phyloP scores from a whole-genome alignment of 1,139 yeast species.

The Scheffersomyces illinoinensis region DNA sequence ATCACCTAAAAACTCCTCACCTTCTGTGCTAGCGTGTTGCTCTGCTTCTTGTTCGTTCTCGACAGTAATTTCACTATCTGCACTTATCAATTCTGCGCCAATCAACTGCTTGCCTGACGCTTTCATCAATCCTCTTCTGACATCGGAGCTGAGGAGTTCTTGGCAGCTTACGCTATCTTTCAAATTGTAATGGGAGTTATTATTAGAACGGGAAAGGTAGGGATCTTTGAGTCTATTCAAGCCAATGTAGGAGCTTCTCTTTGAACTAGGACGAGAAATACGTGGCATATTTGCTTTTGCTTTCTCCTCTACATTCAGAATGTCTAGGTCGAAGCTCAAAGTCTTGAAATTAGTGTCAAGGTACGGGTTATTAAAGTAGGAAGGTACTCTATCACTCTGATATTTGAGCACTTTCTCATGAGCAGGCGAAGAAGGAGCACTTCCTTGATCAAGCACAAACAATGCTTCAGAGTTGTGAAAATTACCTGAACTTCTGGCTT shows the following conservation, averaged over 20 bases:
- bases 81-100: neutral
- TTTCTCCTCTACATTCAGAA: conserved; percentile 2
- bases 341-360: conserved; percentile 5
- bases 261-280: conserved; percentile 28
- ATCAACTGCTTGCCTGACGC: neutral
- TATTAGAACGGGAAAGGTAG: conserved; percentile 19
- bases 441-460: neutral
- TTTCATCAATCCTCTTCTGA: conserved; percentile 2
- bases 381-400: conserved; percentile 26
- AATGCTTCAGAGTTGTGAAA: conserved; percentile 14
- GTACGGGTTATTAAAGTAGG: conserved; percentile 29
- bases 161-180: conserved; percentile 4
- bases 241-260: conserved; percentile 39
- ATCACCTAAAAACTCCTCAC: conserved; percentile 1
- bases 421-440: neutral
- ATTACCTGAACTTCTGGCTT: conserved; percentile 40
- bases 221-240: conserved; percentile 41
- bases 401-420: conserved; percentile 15
- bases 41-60: neutral
- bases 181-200: conserved; percentile 19
- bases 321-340: neutral
- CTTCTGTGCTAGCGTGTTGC: neutral
- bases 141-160: conserved; percentile 3
- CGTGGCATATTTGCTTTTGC: conserved; percentile 40
- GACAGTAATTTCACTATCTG: neutral